Conservation (phyloP, 2,329 filamentous ascomycete species). For the Talaromyces atroroseus region DNA sequence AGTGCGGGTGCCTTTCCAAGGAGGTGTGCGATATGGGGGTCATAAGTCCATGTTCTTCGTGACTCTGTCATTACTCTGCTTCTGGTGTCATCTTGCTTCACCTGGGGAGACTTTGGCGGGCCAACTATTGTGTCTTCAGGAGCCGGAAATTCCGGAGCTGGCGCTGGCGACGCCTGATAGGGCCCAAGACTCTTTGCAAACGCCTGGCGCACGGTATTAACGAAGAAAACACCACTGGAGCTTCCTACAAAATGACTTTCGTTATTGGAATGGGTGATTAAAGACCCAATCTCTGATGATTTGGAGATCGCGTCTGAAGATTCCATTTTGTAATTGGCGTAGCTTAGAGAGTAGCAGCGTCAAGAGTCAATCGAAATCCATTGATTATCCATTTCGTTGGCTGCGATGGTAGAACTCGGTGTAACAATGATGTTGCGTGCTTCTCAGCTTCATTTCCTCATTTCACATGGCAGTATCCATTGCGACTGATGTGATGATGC, state of each 20-base stretch:
- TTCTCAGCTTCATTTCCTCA: neutral
- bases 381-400: neutral
- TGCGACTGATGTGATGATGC: neutral
- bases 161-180: slow-evolving; percentile 15
- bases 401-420: neutral
- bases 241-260: slow-evolving; percentile 50
- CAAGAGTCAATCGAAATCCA: neutral
- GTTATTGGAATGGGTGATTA: slow-evolving; percentile 38
- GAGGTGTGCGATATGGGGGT: slow-evolving; percentile 20
- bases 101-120: slow-evolving; percentile 20
- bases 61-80: slow-evolving; percentile 6
- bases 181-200: slow-evolving; percentile 37
- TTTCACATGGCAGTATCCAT: neutral
- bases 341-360: slow-evolving; percentile 6
- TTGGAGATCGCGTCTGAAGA: slow-evolving; percentile 21
- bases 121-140: slow-evolving; percentile 28
- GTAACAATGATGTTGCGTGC: neutral
- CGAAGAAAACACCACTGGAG: slow-evolving; percentile 50
- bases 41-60: slow-evolving; percentile 24
- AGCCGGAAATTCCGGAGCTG: slow-evolving; percentile 23
- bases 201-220: slow-evolving; percentile 50
- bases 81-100: slow-evolving; percentile 16
- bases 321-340: slow-evolving; percentile 23
- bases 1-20: slow-evolving; percentile 26
- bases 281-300: slow-evolving; percentile 38